Conservation (phyloP, 306 rosid species). For the Styphnolobium japonicum region DNA sequence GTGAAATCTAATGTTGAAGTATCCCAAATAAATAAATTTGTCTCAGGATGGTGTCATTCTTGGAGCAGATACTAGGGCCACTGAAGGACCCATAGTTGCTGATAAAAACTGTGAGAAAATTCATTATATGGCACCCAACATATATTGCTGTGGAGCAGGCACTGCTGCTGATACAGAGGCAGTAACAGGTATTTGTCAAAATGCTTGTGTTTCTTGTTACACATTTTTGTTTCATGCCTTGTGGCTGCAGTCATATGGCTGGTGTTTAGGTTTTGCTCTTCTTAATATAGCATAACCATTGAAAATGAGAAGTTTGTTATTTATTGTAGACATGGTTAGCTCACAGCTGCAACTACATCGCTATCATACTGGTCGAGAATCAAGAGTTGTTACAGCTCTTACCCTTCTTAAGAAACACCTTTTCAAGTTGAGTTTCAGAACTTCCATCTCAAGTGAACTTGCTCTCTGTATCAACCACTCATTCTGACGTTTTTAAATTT, state of each 20-base stretch:
- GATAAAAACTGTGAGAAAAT: constrained; percentile 97
- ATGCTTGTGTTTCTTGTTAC: neutral
- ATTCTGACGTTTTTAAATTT: constrained; percentile 17
- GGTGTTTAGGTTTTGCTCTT: neutral
- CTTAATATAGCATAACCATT: neutral
- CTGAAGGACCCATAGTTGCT: constrained; percentile 90
- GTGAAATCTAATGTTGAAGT: neutral
- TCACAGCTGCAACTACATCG: constrained; percentile 94
- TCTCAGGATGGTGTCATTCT: constrained; percentile 92
- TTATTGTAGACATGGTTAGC: constrained; percentile 80
- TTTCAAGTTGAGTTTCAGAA: constrained; percentile 16
- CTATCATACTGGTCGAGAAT: constrained; percentile 80
- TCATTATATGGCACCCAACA: constrained; percentile 97
- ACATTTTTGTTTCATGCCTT: neutral
- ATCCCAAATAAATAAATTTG: neutral
- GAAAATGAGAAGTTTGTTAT: constrained; percentile 29
- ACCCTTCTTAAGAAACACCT: constrained; percentile 31
- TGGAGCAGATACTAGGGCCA: constrained; percentile 98
- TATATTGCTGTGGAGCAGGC: constrained; percentile 98
- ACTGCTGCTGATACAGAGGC: constrained; percentile 99
- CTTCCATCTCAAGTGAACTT: neutral
- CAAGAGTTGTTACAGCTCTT: constrained; percentile 28
- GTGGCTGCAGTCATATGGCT: neutral
- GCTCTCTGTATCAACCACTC: neutral
- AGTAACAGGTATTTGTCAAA: constrained; percentile 68